Evolutionary conservation across 2,329 filamentous ascomycete genomes (phyloP).

Genomic region (Scytalidium lignicola): DNA sequence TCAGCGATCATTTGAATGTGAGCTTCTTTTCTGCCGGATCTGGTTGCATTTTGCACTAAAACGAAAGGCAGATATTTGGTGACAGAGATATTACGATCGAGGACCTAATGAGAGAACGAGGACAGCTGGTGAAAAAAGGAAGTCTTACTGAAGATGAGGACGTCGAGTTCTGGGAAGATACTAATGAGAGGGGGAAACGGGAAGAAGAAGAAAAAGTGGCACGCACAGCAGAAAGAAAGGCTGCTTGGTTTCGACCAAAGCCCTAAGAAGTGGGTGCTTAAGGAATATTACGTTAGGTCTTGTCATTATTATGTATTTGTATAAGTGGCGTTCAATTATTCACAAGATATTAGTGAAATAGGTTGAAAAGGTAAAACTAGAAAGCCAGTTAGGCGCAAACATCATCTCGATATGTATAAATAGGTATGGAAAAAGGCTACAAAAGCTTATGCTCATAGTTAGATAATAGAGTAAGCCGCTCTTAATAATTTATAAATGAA

Average conservation of each 20-base stretch:
- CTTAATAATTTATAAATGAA: too few species aligned
- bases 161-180: conserved; percentile 85
- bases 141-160: conserved; percentile 73
- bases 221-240: not conserved
- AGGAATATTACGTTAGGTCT: not conserved
- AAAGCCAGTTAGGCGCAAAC: too few species aligned
- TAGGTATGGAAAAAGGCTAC: too few species aligned
- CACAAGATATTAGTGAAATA: too few species aligned
- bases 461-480: too few species aligned
- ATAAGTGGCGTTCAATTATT: too few species aligned
- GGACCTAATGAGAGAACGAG: conserved; percentile 71
- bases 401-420: too few species aligned
- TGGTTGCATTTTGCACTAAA: conserved; percentile 5
- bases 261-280: not conserved
- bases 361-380: too few species aligned
- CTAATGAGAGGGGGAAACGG: conserved; percentile 16
- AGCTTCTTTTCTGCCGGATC: not conserved
- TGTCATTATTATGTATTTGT: too few species aligned
- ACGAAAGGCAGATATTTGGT: conserved; percentile 58
- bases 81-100: conserved; percentile 67
- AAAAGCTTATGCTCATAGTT: too few species aligned
- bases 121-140: conserved; percentile 67
- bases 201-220: conserved; percentile 1
- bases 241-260: not conserved
- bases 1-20: conserved; percentile 78